These are phyloP conservation scores for Plasmodium reichenowi DNA, from an alignment of 169 alveolate genomes.

Conservation along the genomic window DNA sequence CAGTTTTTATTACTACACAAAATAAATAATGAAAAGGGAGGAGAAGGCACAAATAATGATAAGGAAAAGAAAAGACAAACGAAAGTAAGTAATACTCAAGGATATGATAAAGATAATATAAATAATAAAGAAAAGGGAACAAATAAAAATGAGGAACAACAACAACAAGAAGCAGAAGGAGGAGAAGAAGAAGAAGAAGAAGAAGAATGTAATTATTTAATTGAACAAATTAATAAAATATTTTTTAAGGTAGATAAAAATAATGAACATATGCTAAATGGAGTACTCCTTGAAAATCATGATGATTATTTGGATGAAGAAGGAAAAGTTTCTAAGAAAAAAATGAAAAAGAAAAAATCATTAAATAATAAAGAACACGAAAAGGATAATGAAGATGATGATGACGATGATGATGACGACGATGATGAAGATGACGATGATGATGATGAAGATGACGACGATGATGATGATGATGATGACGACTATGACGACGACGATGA, in stretches of 20 bases:
- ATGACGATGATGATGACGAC: not conserved
- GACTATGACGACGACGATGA: not conserved
- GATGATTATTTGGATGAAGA: not conserved
- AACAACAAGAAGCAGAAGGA: not conserved
- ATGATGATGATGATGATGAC: not conserved
- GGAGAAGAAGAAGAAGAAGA: not conserved
- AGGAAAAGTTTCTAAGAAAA: not conserved
- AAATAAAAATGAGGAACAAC: not conserved
- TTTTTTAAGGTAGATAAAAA: too few species aligned
- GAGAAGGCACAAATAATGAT: not conserved
- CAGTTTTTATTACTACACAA: constrained; percentile 38
- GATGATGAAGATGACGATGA: not conserved
- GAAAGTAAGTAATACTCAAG: not conserved
- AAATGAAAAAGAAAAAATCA: not conserved
- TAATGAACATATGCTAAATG: too few species aligned
- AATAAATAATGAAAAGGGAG: constrained; percentile 19
- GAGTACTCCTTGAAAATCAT: not conserved
- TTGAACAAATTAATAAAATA: too few species aligned
- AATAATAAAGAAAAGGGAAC: not conserved
- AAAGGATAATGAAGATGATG: not conserved
- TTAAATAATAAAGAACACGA: not conserved
- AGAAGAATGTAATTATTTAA: constrained; percentile 4
- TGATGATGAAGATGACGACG: not conserved
- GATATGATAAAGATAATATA: not conserved
- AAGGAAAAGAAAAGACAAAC: constrained; percentile 9